Evolutionary conservation across 768 basidiomycete genomes (phyloP).

Genomic region (Naematelia aurantialba): DNA sequence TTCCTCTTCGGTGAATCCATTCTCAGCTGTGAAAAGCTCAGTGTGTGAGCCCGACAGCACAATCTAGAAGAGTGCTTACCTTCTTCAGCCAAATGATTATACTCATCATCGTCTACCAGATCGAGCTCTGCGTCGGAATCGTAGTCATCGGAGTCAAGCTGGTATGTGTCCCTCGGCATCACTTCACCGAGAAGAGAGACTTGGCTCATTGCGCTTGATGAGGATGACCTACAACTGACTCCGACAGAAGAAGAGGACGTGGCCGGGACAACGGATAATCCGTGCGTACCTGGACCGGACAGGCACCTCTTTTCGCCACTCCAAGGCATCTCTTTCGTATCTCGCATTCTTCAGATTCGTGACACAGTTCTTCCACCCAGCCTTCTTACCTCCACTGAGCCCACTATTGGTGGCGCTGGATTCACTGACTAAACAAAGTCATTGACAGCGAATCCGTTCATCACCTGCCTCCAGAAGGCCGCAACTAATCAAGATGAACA

Average conservation of each 20-base stretch:
- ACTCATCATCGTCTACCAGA: constrained; percentile 29
- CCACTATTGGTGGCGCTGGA: not conserved
- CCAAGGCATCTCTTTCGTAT: not conserved
- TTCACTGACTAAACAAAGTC: not conserved
- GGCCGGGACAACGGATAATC: not conserved
- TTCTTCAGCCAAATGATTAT: constrained; percentile 35
- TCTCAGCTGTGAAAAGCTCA: constrained; percentile 34
- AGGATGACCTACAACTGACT: not conserved
- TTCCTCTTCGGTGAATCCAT: constrained; percentile 38
- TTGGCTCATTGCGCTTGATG: not conserved
- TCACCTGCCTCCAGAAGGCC: constrained; percentile 18
- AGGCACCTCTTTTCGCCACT: constrained; percentile 3
- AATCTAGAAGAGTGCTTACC: constrained; percentile 18
- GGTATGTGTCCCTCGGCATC: constrained; percentile 28
- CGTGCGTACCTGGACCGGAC: not conserved
- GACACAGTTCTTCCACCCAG: not conserved
- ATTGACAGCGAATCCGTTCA: constrained; percentile 25
- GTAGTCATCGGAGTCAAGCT: constrained; percentile 39
- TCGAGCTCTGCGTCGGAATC: constrained; percentile 34
- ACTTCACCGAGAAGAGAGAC: constrained; percentile 19
- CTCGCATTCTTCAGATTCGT: not conserved
- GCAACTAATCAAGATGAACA: constrained; percentile 6
- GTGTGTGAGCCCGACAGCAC: not conserved
- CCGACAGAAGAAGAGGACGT: not conserved
- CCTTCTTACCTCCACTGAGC: not conserved